Percentiles rank a stretch among this genome's conserved stretches.
phyloP scores from a whole-genome alignment of 1,139 yeast genomes.

The Yamadazyma diospyri region DNA sequence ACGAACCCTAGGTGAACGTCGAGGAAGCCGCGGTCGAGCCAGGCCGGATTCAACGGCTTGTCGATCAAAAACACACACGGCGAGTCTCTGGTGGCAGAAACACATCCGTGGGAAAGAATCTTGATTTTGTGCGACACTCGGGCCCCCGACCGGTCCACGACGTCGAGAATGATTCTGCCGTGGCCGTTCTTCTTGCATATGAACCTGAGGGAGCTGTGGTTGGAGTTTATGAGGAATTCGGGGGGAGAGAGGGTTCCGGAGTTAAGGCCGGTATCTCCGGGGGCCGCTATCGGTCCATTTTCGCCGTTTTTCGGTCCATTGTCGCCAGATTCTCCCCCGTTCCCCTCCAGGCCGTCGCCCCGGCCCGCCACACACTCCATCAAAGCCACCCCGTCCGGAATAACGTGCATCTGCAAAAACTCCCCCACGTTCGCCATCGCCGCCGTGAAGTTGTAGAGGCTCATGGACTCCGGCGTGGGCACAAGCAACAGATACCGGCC shows the following conservation, averaged over 20 bases:
- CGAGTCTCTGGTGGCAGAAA: conserved; percentile 27
- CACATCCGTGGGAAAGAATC: conserved; percentile 65
- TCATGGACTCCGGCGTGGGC: conserved; percentile 62
- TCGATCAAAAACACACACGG: conserved; percentile 73
- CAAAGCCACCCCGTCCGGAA: conserved; percentile 48
- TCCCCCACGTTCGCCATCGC: conserved; percentile 43
- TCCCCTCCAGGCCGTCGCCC: background rate
- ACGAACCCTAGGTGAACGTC: conserved; percentile 62
- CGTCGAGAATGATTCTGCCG: conserved; percentile 11
- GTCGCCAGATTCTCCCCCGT: background rate
- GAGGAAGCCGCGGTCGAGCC: conserved; percentile 51
- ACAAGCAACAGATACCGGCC: conserved; percentile 62
- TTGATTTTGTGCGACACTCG: conserved; percentile 61
- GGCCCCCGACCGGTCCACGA: conserved; percentile 18
- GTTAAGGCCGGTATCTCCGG: conserved; percentile 3
- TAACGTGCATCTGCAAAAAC: conserved; percentile 64
- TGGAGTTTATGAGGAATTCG: conserved; percentile 11
- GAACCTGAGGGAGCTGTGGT: conserved; percentile 9
- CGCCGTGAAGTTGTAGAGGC: conserved; percentile 49
- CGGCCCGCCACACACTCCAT: conserved; percentile 26
- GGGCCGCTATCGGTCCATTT: background rate
- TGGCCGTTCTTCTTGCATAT: conserved; percentile 10
- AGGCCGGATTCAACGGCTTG: conserved; percentile 49
- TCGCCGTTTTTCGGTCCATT: conserved; percentile 1
- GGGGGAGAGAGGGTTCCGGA: too few relatives aligned